Conservation (phyloP, 2,329 filamentous ascomycete genomes). For the Botrytis deweyae region DNA sequence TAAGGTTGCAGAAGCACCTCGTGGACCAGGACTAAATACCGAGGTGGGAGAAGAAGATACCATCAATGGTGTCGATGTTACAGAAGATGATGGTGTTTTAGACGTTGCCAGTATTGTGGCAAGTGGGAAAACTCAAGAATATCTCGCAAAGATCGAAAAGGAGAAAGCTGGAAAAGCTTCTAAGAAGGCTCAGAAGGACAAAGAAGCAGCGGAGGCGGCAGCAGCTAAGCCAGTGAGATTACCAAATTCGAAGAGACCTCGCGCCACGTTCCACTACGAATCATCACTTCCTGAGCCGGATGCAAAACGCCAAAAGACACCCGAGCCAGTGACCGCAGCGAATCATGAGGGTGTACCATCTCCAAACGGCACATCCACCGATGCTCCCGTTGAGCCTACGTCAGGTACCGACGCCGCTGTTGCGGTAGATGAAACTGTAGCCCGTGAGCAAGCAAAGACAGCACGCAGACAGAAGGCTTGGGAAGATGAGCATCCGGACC, state of each 20-base stretch:
- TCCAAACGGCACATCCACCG: slow-evolving; percentile 22
- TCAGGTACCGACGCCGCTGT: slow-evolving; percentile 22
- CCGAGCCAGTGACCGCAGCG: slow-evolving; percentile 30
- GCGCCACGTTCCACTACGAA: slow-evolving; percentile 72
- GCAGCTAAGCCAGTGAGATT: slow-evolving; percentile 58
- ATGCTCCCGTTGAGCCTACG: slow-evolving; percentile 24
- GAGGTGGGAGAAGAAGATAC: slow-evolving; percentile 41
- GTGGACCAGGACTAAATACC: slow-evolving; percentile 27
- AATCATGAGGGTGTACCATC: slow-evolving; percentile 25
- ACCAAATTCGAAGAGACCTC: slow-evolving; percentile 69
- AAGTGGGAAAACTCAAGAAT: slow-evolving; percentile 77
- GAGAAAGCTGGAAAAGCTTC: slow-evolving; percentile 54
- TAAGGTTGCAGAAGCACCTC: slow-evolving; percentile 37
- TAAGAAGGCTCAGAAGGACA: slow-evolving; percentile 55
- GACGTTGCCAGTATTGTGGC: slow-evolving; percentile 85
- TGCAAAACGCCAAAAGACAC: slow-evolving; percentile 43
- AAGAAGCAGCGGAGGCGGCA: slow-evolving; percentile 49
- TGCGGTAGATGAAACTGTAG: slow-evolving; percentile 30
- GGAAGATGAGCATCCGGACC: slow-evolving; percentile 47
- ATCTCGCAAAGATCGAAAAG: slow-evolving; percentile 78
- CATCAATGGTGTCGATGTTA: slow-evolving; percentile 43
- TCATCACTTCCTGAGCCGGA: slow-evolving; percentile 52
- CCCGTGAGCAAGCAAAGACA: slow-evolving; percentile 35
- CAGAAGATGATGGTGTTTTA: slow-evolving; percentile 69
- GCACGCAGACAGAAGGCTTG: slow-evolving; percentile 36